Evolutionary conservation across 192 early-diverging fungal genomes (phyloP), one percentile per base, ranked within the genome.

Genomic region (Coemansia sp.): DNA sequence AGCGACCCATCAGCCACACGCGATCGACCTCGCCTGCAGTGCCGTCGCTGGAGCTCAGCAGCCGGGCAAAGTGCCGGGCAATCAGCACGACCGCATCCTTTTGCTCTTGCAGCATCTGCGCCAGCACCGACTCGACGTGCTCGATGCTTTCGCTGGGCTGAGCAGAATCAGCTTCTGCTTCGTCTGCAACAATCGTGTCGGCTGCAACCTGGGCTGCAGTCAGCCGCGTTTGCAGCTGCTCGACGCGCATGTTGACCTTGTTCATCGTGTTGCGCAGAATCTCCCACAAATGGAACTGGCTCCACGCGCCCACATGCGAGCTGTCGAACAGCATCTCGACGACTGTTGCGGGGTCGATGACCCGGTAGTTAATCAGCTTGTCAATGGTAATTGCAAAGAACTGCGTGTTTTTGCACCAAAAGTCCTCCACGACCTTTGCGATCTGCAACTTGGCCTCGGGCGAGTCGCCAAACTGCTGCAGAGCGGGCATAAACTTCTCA

Each of bases 301-400:
- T 57, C 74, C 74, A 76, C 29, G 49, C 49, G 47, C 74, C 82
- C 8, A 66, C 58, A 47, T 74, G 77, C 57, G 68, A 51, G 6
- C 52, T 29, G 53, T 74, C 85, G 74, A 96, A 88, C 25, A 93
- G 75, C 91, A 92, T 91, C 29, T 85, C 76, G 49, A 97, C 76
- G 29, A 97, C 91, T 11, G 88, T 85, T 49, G 78, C 79, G 14
- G 94, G 90, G 59, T 95, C 93, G 39, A 97, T 84, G 3, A 99
- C 88, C 29, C 94, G 88, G 80, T 99, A 99, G 75, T 96, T 95
- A 60, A 96, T 79, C 62, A 99, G 83, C 74, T 98, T 98, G 76
- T 94, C 95, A 62, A 98, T 77, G 22, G 94, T 82, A 62, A 99
- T 96, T 12, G 91, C 92, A 74, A 94, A 74, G 72, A 97, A 94